phyloP scores from a whole-genome alignment of 257 asterid genomes.

The Gentiana straminea region DNA sequence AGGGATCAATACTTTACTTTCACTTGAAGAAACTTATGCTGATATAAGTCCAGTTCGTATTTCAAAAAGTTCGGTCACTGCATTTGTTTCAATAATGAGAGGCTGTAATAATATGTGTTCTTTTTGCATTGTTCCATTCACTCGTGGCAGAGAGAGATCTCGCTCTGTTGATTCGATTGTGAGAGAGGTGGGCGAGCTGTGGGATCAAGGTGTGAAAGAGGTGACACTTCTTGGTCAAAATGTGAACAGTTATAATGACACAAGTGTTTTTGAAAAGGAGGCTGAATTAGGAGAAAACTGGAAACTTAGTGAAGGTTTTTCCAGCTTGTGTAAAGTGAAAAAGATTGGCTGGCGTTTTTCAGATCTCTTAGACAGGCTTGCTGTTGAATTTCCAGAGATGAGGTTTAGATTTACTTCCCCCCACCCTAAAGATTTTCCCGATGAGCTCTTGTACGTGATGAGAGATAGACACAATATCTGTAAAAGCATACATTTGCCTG shows the following conservation, averaged over 20 bases:
- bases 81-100: constrained; percentile 95
- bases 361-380: constrained; percentile 79
- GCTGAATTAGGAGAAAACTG: constrained; percentile 66
- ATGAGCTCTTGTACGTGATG: constrained; percentile 81
- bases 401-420: constrained; percentile 96
- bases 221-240: constrained; percentile 97
- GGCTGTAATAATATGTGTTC: constrained; percentile 99
- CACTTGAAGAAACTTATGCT: constrained; percentile 96
- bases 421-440: constrained; percentile 96
- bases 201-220: constrained; percentile 88
- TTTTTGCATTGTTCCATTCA: constrained; percentile 97
- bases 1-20: constrained; percentile 94
- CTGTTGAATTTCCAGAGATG: constrained; percentile 87
- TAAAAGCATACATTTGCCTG: constrained; percentile 92
- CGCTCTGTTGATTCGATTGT: constrained; percentile 89
- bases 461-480: constrained; percentile 81
- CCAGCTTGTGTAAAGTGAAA: constrained; percentile 69
- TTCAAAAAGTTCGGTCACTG: constrained; percentile 77
- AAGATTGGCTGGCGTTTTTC: constrained; percentile 87
- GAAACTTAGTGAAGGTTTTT: constrained; percentile 88
- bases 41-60: constrained; percentile 94
- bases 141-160: constrained; percentile 93
- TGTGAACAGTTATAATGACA: constrained; percentile 91
- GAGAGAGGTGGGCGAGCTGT: constrained; percentile 89
- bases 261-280: constrained; percentile 43